Evolutionary conservation across 75 land plant genomes (phyloP).

Genomic region (Pinus albicaulis): DNA sequence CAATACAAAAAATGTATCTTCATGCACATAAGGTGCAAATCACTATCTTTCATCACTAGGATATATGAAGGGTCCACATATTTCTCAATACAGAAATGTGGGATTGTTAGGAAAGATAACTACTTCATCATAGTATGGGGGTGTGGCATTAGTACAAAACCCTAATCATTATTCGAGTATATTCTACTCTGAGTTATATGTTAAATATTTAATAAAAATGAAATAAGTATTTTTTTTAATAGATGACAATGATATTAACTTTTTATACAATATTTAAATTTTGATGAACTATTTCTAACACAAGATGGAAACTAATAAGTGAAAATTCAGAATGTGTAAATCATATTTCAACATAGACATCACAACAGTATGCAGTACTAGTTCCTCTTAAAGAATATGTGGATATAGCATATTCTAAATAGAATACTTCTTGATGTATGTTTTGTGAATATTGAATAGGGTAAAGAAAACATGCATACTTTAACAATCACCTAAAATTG

Average conservation of each 20-base stretch:
- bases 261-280: too few relatives aligned
- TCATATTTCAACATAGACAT: neutral
- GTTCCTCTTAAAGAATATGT: constrained; percentile 1
- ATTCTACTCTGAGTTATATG: neutral
- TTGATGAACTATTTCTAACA: too few relatives aligned
- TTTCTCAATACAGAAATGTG: constrained; percentile 5
- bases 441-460: too few relatives aligned
- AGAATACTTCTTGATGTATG: neutral
- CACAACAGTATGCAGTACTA: neutral
- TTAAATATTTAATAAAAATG: neutral
- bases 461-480: too few relatives aligned
- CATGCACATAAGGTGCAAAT: constrained; percentile 7
- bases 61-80: constrained; percentile 7
- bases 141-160: neutral
- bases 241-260: neutral
- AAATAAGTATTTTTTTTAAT: neutral
- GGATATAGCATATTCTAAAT: constrained; percentile 10
- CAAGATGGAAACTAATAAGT: neutral
- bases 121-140: neutral
- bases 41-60: neutral
- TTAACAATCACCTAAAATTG: too few relatives aligned
- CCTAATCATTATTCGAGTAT: neutral
- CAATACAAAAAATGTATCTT: neutral
- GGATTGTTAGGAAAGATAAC: neutral
- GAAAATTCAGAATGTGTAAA: neutral